Percentiles rank a stretch among this genome's conserved stretches.
phyloP scores from a whole-genome alignment of 2,329 filamentous ascomycete species.

The Fusarium sp. region DNA sequence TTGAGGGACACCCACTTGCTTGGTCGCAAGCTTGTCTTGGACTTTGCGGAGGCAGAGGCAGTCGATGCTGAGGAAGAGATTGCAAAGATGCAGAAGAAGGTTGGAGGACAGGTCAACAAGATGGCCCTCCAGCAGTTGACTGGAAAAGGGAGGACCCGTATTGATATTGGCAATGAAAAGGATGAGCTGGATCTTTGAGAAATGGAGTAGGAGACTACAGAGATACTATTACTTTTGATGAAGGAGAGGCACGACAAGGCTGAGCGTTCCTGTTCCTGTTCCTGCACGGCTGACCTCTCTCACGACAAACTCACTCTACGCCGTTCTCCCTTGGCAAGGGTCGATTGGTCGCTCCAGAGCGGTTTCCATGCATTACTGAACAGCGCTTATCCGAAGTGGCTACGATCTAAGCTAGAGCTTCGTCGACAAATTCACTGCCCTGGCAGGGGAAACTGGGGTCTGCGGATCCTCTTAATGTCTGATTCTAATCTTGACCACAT shows the following conservation, averaged over 20 bases:
- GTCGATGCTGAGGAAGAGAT: slow-evolving; percentile 96
- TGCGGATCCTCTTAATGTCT: slow-evolving; percentile 52
- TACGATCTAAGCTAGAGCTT: slow-evolving; percentile 40
- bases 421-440: slow-evolving; percentile 49
- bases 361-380: slow-evolving; percentile 36
- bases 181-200: slow-evolving; percentile 63
- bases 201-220: slow-evolving; percentile 36
- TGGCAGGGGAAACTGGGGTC: slow-evolving; percentile 40
- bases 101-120: slow-evolving; percentile 89
- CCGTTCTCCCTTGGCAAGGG: slow-evolving; percentile 50
- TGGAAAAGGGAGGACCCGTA: slow-evolving; percentile 85
- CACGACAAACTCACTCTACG: slow-evolving; percentile 20
- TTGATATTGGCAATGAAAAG: slow-evolving; percentile 83
- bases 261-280: slow-evolving; percentile 40
- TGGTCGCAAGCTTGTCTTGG: slow-evolving; percentile 88
- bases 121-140: slow-evolving; percentile 91
- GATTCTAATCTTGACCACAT: slow-evolving; percentile 60
- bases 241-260: slow-evolving; percentile 43
- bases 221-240: slow-evolving; percentile 31
- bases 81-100: slow-evolving; percentile 96
- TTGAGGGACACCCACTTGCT: slow-evolving; percentile 93
- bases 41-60: slow-evolving; percentile 90
- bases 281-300: slow-evolving; percentile 26
- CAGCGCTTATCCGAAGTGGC: slow-evolving; percentile 38
- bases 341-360: slow-evolving; percentile 32